These are phyloP conservation scores for Penicillium sp. DNA, from an alignment of 2,329 filamentous ascomycete genomes.

Conservation along the genomic window DNA sequence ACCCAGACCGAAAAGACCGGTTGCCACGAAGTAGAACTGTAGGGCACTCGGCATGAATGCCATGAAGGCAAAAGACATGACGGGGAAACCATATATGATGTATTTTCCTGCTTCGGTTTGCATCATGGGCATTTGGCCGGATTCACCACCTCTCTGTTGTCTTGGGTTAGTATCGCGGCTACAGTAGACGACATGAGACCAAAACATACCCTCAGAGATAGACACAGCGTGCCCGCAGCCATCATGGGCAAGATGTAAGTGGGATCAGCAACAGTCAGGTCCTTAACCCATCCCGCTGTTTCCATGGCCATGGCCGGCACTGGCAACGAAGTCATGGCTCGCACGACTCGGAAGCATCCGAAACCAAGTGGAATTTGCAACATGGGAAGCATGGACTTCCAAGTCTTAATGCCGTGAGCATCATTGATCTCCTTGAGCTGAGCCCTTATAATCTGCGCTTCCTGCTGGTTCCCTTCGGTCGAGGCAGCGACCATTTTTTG, in stretches of 20 bases:
- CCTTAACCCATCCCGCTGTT: slow-evolving; percentile 72
- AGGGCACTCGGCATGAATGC: slow-evolving; percentile 55
- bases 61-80: slow-evolving; percentile 54
- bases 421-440: slow-evolving; percentile 55
- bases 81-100: slow-evolving; percentile 50
- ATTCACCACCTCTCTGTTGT: slow-evolving; percentile 39
- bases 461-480: slow-evolving; percentile 47
- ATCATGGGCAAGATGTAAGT: slow-evolving; percentile 68
- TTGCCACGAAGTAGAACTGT: slow-evolving; percentile 61
- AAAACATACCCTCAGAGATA: slow-evolving; percentile 57
- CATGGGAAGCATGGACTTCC: slow-evolving; percentile 55
- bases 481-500: slow-evolving; percentile 52
- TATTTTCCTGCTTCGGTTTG: slow-evolving; percentile 31
- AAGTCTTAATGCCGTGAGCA: slow-evolving; percentile 54
- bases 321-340: slow-evolving; percentile 71
- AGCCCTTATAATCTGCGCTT: slow-evolving; percentile 46
- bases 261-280: slow-evolving; percentile 75
- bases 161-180: neutral
- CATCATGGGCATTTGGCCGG: slow-evolving; percentile 34
- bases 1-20: slow-evolving; percentile 35
- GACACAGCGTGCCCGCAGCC: slow-evolving; percentile 57
- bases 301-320: slow-evolving; percentile 74
- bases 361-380: slow-evolving; percentile 70
- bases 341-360: slow-evolving; percentile 75
- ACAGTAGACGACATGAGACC: neutral